A percentile compares a stretch with the other conserved stretches of the same genome.
Evolutionary conservation across 2,329 filamentous ascomycete genomes (phyloP).

Genomic region (Rhinocladiella mackenziei): DNA sequence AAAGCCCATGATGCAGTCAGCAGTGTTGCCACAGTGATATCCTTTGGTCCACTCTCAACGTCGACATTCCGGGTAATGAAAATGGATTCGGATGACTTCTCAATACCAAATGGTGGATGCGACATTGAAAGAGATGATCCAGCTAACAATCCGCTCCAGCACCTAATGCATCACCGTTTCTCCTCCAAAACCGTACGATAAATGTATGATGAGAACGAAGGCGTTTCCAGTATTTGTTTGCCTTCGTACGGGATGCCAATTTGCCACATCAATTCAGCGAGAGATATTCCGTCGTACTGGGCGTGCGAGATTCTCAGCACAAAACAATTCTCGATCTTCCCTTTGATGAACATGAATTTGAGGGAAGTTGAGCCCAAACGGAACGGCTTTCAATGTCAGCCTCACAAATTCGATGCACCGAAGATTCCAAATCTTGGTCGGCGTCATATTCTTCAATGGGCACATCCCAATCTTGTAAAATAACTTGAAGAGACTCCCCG

Average conservation of each 20-base stretch:
- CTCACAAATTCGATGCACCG: slow-evolving; percentile 51
- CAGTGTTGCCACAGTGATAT: slow-evolving; percentile 61
- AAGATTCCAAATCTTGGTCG: slow-evolving; percentile 45
- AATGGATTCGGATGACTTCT: slow-evolving; percentile 3
- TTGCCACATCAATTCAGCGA: slow-evolving; percentile 60
- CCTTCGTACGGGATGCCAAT: slow-evolving; percentile 53
- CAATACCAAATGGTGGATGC: neutral
- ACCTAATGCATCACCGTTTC: slow-evolving; percentile 36
- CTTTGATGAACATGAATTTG: slow-evolving; percentile 47
- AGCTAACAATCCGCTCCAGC: slow-evolving; percentile 58
- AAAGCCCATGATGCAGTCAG: slow-evolving; percentile 65
- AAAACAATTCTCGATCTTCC: neutral
- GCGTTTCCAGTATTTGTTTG: slow-evolving; percentile 34
- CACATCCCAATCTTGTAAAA: slow-evolving; percentile 53
- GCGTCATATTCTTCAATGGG: slow-evolving; percentile 53
- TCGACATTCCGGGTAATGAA: slow-evolving; percentile 33
- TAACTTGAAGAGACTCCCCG: slow-evolving; percentile 52
- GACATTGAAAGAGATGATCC: slow-evolving; percentile 48
- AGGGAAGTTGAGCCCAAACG: slow-evolving; percentile 59
- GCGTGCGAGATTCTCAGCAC: slow-evolving; percentile 58
- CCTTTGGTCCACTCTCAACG: slow-evolving; percentile 44
- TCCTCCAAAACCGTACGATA: slow-evolving; percentile 41
- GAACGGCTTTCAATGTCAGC: slow-evolving; percentile 55
- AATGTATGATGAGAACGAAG: slow-evolving; percentile 47
- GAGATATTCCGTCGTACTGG: slow-evolving; percentile 65